phyloP scores from a whole-genome alignment of 2,329 filamentous ascomycete genomes.

The Colletotrichum euphorbiae region DNA sequence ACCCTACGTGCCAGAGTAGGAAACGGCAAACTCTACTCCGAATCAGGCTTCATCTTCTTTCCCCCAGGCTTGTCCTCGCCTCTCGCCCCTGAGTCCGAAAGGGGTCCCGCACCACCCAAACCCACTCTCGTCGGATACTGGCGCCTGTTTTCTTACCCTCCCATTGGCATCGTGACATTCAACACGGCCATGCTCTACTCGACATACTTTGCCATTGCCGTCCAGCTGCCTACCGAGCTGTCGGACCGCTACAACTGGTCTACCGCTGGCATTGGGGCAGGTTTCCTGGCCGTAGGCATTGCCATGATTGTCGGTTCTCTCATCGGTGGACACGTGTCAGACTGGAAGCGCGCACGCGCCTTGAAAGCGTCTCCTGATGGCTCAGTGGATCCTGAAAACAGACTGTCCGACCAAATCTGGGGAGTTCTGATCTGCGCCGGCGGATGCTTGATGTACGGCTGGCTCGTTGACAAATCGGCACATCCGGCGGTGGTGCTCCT shows the following conservation, averaged over 20 bases:
- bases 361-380: slow-evolving; percentile 34
- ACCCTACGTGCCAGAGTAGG: slow-evolving; percentile 58
- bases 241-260: slow-evolving; percentile 50
- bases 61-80: slow-evolving; percentile 43
- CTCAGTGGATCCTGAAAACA: slow-evolving; percentile 50
- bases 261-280: slow-evolving; percentile 49
- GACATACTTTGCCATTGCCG: slow-evolving; percentile 48
- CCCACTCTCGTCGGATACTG: slow-evolving; percentile 46
- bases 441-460: slow-evolving; percentile 55
- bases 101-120: slow-evolving; percentile 46
- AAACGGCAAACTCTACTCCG: slow-evolving; percentile 49
- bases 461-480: slow-evolving; percentile 48
- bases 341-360: slow-evolving; percentile 47
- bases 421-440: slow-evolving; percentile 52
- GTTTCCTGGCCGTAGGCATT: slow-evolving; percentile 47
- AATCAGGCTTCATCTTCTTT: slow-evolving; percentile 40
- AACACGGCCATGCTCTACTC: slow-evolving; percentile 50
- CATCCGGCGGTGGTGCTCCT: slow-evolving; percentile 47
- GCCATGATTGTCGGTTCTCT: slow-evolving; percentile 50
- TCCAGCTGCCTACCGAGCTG: slow-evolving; percentile 47
- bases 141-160: slow-evolving; percentile 47
- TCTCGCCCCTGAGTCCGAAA: slow-evolving; percentile 42
- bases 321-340: slow-evolving; percentile 52
- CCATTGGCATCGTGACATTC: slow-evolving; percentile 48
- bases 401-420: slow-evolving; percentile 53